Evolutionary conservation across 805 yeast species (phyloP), one percentile per base, ranked within the genome.

Genomic region (Starmera pachycereana): DNA sequence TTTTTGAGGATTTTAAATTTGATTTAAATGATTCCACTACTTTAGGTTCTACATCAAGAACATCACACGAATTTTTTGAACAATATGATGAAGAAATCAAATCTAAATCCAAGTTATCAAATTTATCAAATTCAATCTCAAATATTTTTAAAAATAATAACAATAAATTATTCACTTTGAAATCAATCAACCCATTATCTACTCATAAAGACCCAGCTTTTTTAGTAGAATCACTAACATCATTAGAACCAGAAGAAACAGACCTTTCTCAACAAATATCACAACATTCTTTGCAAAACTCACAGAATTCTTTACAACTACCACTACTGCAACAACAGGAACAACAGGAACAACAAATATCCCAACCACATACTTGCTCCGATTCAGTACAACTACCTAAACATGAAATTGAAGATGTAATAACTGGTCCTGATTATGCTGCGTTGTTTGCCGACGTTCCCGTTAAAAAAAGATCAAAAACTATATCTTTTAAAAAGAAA

Each of bases 131-230:
- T 36, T 50, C 56, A 6, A 12, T 53, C 1, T 45, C 53, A 4
- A 45, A 48, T 10, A 54, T 53, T 16, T 52, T 54, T 46, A 52
- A 44, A 34, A 49, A 44, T 30, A 47, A 43, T 12, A 48, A 37
- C 33, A 47, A 40, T 19, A 46, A 42, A 12, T 37, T 65, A 63
- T 41, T 61, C 66, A 43, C 61, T 66, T 42, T 54, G n/a, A 46
- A 58, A 66, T 41, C 57, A 61, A 54, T 54, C 30, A 53, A 54
- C 36, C 59, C 59, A 8, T 36, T 53, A 10, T 50, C 56, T 3
- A 48, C 58, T 2, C 55, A 51, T 35, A 53, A 46, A 35, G 52
- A 54, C 25, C 50, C 46, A 19, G 28, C 35, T 4, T 30, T 40
- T 1, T 12, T 46, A 14, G 42, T 39, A 2, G 41, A 40, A 11